Evolutionary conservation across 129 eudicot species (phyloP), one percentile per base, ranked within the genome.

Genomic region (Lactuca saligna): DNA sequence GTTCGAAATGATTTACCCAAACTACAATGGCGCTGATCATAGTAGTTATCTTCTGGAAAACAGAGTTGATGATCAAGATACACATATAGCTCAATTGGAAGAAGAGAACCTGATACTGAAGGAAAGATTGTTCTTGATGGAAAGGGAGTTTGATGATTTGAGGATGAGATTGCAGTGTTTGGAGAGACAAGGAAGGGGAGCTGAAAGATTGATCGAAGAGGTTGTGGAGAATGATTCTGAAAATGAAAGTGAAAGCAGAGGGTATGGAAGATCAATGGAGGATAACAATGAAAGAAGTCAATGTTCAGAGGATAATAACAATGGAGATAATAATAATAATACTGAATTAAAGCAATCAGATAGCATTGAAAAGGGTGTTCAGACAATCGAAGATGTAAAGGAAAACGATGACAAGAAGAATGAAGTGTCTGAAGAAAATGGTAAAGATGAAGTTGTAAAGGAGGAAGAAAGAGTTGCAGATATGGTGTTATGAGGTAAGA

Each of bases 1-100:
- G 71, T 91, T 91, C 60, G 96, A 91, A 83, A 91, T 91, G 97
- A 78, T 88, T 69, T 88, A 88, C 61, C 97, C 97, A 0, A 82
- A 79, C 17, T 69, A 53, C n/a, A 79, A 69, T 61, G 88, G 91
- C 49, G 75, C 55, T 10, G 82, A 71, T 50, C 68, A 71, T 57
- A 50, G 62, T 31, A 71, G 82, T 33, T 76, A 76, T 69, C 55
- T 61, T 12, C 66, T 78, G 74, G 82, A 78, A 58, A 78, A 71
- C 11, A 17, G 82, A 9, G 82, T 78, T 7, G 82, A 78, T 60
- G 82, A 78, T 58, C 82, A 78, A 13, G 82, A 71, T 35, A 73
- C 82, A 0, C 78, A 66, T 38, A 72, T 78, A 29, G 82, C 78
- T 1, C 82, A 73, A 34, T 12, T 78, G 60, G 82, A 78, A n/a